phyloP scores from a whole-genome alignment of 164 flowering plant genomes.

The Kalanchoe fedtschenkoi region DNA sequence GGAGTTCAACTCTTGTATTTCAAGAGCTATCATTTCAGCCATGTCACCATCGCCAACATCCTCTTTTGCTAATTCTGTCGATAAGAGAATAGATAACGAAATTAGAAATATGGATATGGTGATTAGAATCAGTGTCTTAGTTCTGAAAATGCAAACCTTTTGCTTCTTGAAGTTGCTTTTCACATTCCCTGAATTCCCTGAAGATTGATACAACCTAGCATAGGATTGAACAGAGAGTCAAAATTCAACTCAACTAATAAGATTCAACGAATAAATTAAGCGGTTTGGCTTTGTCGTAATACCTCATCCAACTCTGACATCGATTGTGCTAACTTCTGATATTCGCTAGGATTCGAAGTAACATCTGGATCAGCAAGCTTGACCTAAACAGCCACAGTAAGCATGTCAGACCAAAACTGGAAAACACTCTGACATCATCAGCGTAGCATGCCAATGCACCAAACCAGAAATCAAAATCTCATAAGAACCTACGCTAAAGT shows the following conservation, averaged over 20 bases:
- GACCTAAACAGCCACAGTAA: slow-evolving; percentile 21
- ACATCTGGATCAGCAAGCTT: slow-evolving; percentile 95
- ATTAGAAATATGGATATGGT: not conserved
- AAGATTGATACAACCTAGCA: slow-evolving; percentile 63
- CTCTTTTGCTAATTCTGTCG: slow-evolving; percentile 64
- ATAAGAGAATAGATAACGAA: slow-evolving; percentile 9
- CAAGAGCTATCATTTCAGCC: slow-evolving; percentile 84
- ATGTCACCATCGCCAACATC: slow-evolving; percentile 72
- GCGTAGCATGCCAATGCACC: not conserved
- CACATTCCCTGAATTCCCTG: slow-evolving; percentile 70
- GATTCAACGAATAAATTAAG: not conserved
- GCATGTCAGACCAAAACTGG: not conserved
- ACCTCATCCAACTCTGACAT: slow-evolving; percentile 92
- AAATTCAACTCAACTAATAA: not conserved
- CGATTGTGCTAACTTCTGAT: slow-evolving; percentile 88
- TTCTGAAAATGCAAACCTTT: slow-evolving; percentile 41
- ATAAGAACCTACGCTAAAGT: not conserved
- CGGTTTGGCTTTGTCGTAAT: not conserved
- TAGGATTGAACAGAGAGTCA: slow-evolving; percentile 7
- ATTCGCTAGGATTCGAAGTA: slow-evolving; percentile 75
- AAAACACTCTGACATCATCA: not conserved
- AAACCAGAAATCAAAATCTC: not conserved
- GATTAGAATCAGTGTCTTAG: not conserved
- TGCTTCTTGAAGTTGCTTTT: slow-evolving; percentile 74
- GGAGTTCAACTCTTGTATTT: slow-evolving; percentile 45